A percentile compares a stretch with the other conserved stretches of the same genome.
Evolutionary conservation across 495 filamentous ascomycete genomes (phyloP).

Genomic region (Friedmanniomyces simplex): DNA sequence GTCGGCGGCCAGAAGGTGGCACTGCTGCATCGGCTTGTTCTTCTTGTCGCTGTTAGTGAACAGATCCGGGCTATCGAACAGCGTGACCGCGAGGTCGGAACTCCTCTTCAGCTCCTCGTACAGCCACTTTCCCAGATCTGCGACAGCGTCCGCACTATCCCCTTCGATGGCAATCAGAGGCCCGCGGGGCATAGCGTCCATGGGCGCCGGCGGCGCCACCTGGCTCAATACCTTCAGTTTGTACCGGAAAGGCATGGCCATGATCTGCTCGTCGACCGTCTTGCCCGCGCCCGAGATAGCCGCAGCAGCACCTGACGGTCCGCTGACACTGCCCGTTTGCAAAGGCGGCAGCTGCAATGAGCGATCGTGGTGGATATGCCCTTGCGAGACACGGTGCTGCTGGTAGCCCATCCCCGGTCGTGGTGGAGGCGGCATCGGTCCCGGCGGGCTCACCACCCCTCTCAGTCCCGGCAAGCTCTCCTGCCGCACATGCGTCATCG

Average conservation of each 20-base stretch:
- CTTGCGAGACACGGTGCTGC: slow-evolving; percentile 17
- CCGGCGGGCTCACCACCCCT: slow-evolving; percentile 22
- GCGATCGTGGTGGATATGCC: slow-evolving; percentile 13
- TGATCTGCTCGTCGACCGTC: slow-evolving; percentile 30
- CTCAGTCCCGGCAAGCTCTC: slow-evolving; percentile 18
- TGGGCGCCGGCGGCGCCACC: slow-evolving; percentile 56
- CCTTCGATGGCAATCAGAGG: slow-evolving; percentile 79
- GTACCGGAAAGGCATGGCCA: slow-evolving; percentile 23
- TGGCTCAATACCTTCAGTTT: slow-evolving; percentile 61
- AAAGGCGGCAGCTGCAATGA: slow-evolving; percentile 46
- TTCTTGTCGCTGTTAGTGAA: slow-evolving; percentile 12
- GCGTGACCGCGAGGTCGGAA: slow-evolving; percentile 46
- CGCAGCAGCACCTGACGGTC: slow-evolving; percentile 4
- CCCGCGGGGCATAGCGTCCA: slow-evolving; percentile 44
- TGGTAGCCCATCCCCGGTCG: slow-evolving; percentile 21
- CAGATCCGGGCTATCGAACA: slow-evolving; percentile 42
- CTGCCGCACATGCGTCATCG: not conserved
- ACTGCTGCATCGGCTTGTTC: slow-evolving; percentile 27
- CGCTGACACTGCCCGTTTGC: slow-evolving; percentile 27
- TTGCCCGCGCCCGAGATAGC: slow-evolving; percentile 17
- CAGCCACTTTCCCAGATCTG: slow-evolving; percentile 49
- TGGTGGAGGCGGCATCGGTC: slow-evolving; percentile 22
- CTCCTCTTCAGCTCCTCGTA: slow-evolving; percentile 47
- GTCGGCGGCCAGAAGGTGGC: slow-evolving; percentile 53
- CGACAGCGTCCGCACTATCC: slow-evolving; percentile 43